A percentile compares a stretch with the other conserved stretches of the same genome.
phyloP scores from a whole-genome alignment of 768 basidiomycete species.

The Xerocomellus intermedius region DNA sequence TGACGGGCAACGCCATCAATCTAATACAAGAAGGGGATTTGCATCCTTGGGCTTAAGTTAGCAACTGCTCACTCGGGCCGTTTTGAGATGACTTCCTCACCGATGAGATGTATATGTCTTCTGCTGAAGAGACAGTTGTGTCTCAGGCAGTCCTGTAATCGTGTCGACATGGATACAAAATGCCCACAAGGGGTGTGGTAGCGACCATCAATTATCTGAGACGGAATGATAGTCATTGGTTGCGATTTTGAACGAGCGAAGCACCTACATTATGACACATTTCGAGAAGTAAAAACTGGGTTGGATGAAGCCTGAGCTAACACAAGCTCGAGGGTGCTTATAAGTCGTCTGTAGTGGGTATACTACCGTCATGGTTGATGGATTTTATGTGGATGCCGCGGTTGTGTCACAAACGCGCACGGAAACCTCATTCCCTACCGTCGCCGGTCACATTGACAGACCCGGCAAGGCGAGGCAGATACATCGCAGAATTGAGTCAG shows the following conservation, averaged over 20 bases:
- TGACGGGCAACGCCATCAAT: slow-evolving; percentile 65
- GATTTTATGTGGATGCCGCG: slow-evolving; percentile 31
- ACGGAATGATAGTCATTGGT: background rate
- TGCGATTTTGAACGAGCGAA: background rate
- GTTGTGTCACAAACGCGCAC: slow-evolving; percentile 37
- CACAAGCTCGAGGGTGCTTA: slow-evolving; percentile 18
- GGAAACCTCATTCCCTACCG: slow-evolving; percentile 38
- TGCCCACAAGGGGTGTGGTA: slow-evolving; percentile 69
- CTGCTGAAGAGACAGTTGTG: slow-evolving; percentile 69
- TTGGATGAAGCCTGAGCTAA: slow-evolving; percentile 15
- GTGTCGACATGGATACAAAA: slow-evolving; percentile 71
- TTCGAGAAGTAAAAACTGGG: slow-evolving; percentile 15
- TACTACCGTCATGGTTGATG: slow-evolving; percentile 14
- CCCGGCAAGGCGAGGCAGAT: slow-evolving; percentile 38
- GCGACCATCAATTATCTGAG: slow-evolving; percentile 73
- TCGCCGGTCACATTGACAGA: slow-evolving; percentile 33
- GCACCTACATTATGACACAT: slow-evolving; percentile 76
- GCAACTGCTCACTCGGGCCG: background rate
- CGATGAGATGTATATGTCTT: slow-evolving; percentile 56
- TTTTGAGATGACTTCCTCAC: slow-evolving; percentile 32
- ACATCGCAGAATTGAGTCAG: slow-evolving; percentile 19
- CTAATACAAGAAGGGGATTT: slow-evolving; percentile 54
- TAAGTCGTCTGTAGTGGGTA: slow-evolving; percentile 13
- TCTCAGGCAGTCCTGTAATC: slow-evolving; percentile 61
- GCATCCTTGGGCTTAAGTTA: slow-evolving; percentile 43